phyloP scores from a whole-genome alignment of 306 rosid genomes.

The Cajanus cajan region DNA sequence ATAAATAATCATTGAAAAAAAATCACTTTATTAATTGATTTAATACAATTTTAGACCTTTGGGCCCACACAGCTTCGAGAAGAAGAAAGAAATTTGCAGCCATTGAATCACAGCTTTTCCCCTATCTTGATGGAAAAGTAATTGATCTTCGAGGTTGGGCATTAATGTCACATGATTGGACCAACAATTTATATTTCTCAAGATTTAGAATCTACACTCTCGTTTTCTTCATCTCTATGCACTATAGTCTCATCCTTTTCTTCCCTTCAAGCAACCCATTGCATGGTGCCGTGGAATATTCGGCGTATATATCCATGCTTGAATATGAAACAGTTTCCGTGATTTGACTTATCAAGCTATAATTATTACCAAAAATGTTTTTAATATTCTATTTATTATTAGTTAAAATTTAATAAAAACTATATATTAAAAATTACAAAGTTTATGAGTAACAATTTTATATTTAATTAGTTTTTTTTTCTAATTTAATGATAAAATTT shows the following conservation, averaged over 20 bases:
- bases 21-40: not conserved
- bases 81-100: not conserved
- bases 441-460: too few species aligned
- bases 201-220: not conserved
- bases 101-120: not conserved
- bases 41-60: not conserved
- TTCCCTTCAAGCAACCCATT: not conserved
- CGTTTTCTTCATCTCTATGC: not conserved
- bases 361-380: too few species aligned
- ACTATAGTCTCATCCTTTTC: not conserved
- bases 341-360: too few species aligned
- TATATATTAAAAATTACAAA: too few species aligned
- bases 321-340: too few species aligned
- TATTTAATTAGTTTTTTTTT: too few species aligned
- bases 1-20: too few species aligned
- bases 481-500: too few species aligned
- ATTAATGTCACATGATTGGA: slow-evolving; percentile 15
- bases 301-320: too few species aligned
- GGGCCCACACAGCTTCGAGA: too few species aligned
- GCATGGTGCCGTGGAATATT: not conserved
- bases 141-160: not conserved
- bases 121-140: slow-evolving; percentile 10
- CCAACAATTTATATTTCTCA: slow-evolving; percentile 6
- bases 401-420: too few species aligned
- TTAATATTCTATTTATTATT: too few species aligned